Evolutionary conservation across 306 rosid species (phyloP).

Genomic region (Purshia tridentata): DNA sequence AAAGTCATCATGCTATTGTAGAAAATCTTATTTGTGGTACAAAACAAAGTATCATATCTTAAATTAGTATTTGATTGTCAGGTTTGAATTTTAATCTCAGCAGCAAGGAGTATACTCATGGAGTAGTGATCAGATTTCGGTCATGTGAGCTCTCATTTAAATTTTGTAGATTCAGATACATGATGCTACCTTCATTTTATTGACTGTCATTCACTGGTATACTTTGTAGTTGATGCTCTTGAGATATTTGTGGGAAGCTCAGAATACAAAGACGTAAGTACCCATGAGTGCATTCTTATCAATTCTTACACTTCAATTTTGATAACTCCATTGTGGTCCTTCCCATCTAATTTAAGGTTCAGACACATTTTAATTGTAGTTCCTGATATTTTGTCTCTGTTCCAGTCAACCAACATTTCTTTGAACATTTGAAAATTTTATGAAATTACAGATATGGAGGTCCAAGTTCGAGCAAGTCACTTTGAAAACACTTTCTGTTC

Average conservation of each 20-base stretch:
- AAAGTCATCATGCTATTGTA: constrained; percentile 21
- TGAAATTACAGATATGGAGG: constrained; percentile 56
- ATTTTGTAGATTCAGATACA: constrained; percentile 24
- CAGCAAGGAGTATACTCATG: constrained; percentile 72
- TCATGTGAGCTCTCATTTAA: constrained; percentile 56
- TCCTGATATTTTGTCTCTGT: background rate
- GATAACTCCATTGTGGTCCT: background rate
- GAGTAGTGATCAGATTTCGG: constrained; percentile 73
- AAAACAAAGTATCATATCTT: background rate
- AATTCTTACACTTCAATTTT: background rate
- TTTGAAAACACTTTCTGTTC: constrained; percentile 60
- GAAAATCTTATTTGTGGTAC: constrained; percentile 5
- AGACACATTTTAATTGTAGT: background rate
- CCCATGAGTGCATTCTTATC: constrained; percentile 2
- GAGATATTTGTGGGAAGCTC: constrained; percentile 63
- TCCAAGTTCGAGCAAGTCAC: constrained; percentile 67
- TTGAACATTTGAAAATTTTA: constrained; percentile 9
- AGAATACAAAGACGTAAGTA: constrained; percentile 81
- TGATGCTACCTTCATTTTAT: constrained; percentile 26
- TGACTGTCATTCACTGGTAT: constrained; percentile 34
- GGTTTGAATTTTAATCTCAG: constrained; percentile 66
- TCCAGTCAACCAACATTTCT: constrained; percentile 7
- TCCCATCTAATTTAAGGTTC: background rate
- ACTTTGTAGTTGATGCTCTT: constrained; percentile 68
- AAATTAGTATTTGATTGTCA: constrained; percentile 34